Conservation (phyloP, 331 rosid species). For the Malus hybrid region DNA sequence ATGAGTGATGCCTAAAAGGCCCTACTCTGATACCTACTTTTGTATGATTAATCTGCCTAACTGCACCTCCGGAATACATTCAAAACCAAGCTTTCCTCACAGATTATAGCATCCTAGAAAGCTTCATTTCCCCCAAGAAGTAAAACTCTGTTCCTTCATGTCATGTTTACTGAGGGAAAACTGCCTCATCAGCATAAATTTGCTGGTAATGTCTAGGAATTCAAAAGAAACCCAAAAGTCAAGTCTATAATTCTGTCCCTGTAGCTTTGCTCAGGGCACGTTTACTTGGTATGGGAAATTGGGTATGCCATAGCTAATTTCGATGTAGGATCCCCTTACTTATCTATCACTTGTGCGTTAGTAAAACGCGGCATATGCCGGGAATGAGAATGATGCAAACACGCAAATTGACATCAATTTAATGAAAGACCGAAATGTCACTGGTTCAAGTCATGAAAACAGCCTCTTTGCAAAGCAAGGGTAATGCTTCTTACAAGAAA, state of each 20-base stretch:
- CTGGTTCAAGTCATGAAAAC: rapidly evolving
- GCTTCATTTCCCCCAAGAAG: rapidly evolving
- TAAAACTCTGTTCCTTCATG: not conserved
- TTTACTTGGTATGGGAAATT: no score
- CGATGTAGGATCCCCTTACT: no score
- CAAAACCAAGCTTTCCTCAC: not conserved
- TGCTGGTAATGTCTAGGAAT: not conserved
- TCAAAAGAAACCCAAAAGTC: not conserved
- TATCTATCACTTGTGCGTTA: no score
- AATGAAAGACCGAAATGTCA: no score
- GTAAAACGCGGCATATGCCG: no score
- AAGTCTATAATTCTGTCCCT: not conserved
- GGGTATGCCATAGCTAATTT: no score
- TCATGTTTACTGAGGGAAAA: not conserved
- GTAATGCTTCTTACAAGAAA: no score
- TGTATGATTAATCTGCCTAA: not conserved
- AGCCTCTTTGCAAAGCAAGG: no score
- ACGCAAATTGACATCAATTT: no score
- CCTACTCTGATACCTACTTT: not conserved
- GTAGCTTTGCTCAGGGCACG: not conserved
- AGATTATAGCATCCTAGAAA: not conserved
- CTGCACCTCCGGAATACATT: not conserved
- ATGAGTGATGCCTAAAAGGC: not conserved
- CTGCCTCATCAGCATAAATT: not conserved
- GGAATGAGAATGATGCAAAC: no score